Conservation (phyloP, 495 filamentous ascomycete genomes). For the Aspergillus steynii region DNA sequence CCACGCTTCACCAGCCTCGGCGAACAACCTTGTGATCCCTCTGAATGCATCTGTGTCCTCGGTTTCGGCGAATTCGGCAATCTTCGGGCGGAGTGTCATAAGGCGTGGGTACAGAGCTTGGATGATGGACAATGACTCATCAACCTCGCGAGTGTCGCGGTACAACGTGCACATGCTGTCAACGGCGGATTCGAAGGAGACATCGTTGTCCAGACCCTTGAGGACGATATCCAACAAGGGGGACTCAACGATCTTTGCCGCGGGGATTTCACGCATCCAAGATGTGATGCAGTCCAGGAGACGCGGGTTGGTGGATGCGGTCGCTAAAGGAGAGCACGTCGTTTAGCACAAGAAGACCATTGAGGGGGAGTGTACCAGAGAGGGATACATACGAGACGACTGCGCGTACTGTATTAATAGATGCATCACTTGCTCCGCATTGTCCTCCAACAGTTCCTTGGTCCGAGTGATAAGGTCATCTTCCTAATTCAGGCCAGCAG, state of each 20-base stretch:
- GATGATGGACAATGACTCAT: slow-evolving; percentile 78
- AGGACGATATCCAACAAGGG: slow-evolving; percentile 80
- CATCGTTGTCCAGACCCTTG: slow-evolving; percentile 69
- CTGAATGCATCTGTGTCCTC: slow-evolving; percentile 89
- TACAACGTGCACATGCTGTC: slow-evolving; percentile 92
- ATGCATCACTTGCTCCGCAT: slow-evolving; percentile 80
- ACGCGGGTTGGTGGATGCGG: slow-evolving; percentile 83
- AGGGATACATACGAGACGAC: slow-evolving; percentile 70
- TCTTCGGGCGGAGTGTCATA: slow-evolving; percentile 75
- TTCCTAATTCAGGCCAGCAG: slow-evolving; percentile 64
- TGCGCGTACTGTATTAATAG: slow-evolving; percentile 86
- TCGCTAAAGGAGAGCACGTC: slow-evolving; percentile 28
- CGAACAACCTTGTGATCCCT: slow-evolving; percentile 83
- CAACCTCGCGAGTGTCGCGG: slow-evolving; percentile 86
- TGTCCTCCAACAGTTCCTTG: slow-evolving; percentile 83
- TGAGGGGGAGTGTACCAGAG: slow-evolving; percentile 1
- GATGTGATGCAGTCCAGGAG: slow-evolving; percentile 94
- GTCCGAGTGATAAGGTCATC: slow-evolving; percentile 84
- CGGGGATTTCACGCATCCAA: slow-evolving; percentile 89
- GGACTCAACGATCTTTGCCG: slow-evolving; percentile 79
- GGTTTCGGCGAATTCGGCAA: slow-evolving; percentile 68
- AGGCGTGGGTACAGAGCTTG: slow-evolving; percentile 81
- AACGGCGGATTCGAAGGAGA: slow-evolving; percentile 83
- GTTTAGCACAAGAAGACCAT: not conserved
- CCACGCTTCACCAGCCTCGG: slow-evolving; percentile 94